Evolutionary conservation across 345 rosid genomes (phyloP), one percentile per base, ranked within the genome.

Genomic region (Lepidium didymum): DNA sequence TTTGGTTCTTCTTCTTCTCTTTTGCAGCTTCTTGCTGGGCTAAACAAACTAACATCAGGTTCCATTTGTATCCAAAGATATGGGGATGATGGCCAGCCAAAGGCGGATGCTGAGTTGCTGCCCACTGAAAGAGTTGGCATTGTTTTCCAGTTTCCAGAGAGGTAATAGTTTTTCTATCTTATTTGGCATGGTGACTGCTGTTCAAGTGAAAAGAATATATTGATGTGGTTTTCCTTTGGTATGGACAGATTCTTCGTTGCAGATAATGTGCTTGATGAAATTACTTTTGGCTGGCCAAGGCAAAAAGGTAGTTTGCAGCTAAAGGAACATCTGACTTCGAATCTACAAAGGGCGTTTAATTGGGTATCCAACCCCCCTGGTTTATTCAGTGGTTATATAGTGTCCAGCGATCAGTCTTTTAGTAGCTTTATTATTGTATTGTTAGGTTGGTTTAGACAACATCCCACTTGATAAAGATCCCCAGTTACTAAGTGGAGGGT

Each of bases 61-160:
- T 88, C 92, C 55, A 83, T 93, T 64, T 75, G 79, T 68, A 73
- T 90, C 57, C 96, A 84, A 77, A 78, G 81, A 68, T 93, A 90
- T 68, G 79, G 74, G 5, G 55, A 75, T 58, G 79, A 83, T 66
- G 92, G 89, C 66, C 82, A 78, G 50, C 89, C 81, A 12, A 75
- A 55, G 52, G 71, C 61, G 27, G 67, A 75, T 69, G 70, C 86
- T 7, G 72, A 85, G 55, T 69, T 65, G 9, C 74, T 93, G n/a
- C 42, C 77, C 56, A 79, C 94, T 3, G 88, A 85, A 73, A 93
- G 81, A 59, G 97, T 93, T 49, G 97, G 96, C 44, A 93, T 93
- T 47, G 90, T 93, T 68, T 93, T 90, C 73, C 98, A 93, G 70
- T 90, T 92, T 75, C 98, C 98, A 0, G 98, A 93, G 86, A 88